These are phyloP conservation scores for Saccharomyces kudriavzevii DNA, from an alignment of 805 yeast genomes.

Conservation along the genomic window DNA sequence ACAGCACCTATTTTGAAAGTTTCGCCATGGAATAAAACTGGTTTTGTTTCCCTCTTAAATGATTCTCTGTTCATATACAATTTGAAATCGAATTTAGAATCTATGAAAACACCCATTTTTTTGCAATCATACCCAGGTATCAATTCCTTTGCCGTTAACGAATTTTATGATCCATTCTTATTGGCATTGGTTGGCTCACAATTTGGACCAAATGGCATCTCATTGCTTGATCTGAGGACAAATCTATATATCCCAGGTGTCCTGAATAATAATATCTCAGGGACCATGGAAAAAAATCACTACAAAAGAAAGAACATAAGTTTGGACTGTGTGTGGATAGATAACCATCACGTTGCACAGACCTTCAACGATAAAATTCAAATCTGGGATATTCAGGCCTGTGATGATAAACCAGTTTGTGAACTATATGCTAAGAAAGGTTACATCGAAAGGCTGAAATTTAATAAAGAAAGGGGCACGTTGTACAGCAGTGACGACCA, in stretches of 20 bases:
- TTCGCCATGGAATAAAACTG: conserved; percentile 14
- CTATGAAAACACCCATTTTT: conserved; percentile 31
- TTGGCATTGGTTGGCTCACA: conserved; percentile 45
- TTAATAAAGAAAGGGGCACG: conserved; percentile 6
- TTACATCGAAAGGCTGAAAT: conserved; percentile 13
- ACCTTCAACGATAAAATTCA: conserved; percentile 15
- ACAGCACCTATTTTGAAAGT: conserved; percentile 15
- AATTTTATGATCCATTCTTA: conserved; percentile 36
- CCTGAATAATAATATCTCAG: conserved; percentile 6
- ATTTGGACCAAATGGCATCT: conserved; percentile 66
- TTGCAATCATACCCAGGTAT: conserved; percentile 19
- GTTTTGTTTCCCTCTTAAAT: conserved; percentile 55
- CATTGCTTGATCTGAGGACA: conserved; percentile 62
- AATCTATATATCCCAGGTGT: conserved; percentile 18
- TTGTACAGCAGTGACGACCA: conserved; percentile 19
- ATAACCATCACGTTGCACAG: conserved; percentile 18
- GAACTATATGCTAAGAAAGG: conserved; percentile 19
- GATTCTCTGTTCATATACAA: conserved; percentile 77
- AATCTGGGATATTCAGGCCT: conserved; percentile 23
- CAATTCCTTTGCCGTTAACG: conserved; percentile 23
- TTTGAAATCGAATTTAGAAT: conserved; percentile 43
- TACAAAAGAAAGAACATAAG: conserved; percentile 1
- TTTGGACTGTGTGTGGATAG: conserved; percentile 20
- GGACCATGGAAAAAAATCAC: background rate
- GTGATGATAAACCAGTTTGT: conserved; percentile 13